Base-by-base conservation (phyloP, 345 rosid genomes). In the Eucalyptus regnans region DNA sequence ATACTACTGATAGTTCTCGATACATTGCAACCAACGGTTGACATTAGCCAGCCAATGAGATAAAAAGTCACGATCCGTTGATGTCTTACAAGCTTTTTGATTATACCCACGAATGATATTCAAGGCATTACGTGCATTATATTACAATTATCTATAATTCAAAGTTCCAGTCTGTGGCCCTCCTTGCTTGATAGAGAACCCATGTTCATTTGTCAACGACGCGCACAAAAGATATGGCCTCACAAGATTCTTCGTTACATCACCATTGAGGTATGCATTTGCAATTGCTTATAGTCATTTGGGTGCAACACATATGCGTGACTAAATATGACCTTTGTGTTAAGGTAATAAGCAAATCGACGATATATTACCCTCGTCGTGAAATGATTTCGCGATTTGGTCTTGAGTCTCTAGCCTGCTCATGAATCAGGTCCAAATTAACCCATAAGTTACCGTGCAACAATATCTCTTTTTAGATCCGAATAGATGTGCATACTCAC, bases 281-380 rank as follows among this genome's bases (percentile, higher is more conserved):
- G 37, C 76, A 64, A 64, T 64, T n/a, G 37, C 76, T 7, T 6
- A 64, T 15, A 4, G 76, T 15, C 76, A n/a, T n/a, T 1, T 15
- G 76, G 37, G 76, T n/a, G 20, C 76, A 64, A 64, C 27, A 64
- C 18, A 4, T 15, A 15, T 15, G 18, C 15, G 10, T 14, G 10
- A 7, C 37, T n/a, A 64, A 8, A 7, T 29, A 64, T 4, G 41
- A 64, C 20, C 76, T n/a, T 64, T 64, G 41, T 64, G 31, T n/a
- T 0, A 64, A 2, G n/a, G 31, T 14, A 64, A 64, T 4, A 14
- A 64, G 37, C 41, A 8, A 15, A 64, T 64, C 41, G 1, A 64
- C 5, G 6, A 64, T 11, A 64, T 2, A 4, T n/a, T 7, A 64
- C 11, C 33, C 76, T 2, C 6, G 0, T 15, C 76, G 0, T 15